Evolutionary conservation across 2,329 filamentous ascomycete species (phyloP).

Genomic region (Pyrenochaeta sp.): DNA sequence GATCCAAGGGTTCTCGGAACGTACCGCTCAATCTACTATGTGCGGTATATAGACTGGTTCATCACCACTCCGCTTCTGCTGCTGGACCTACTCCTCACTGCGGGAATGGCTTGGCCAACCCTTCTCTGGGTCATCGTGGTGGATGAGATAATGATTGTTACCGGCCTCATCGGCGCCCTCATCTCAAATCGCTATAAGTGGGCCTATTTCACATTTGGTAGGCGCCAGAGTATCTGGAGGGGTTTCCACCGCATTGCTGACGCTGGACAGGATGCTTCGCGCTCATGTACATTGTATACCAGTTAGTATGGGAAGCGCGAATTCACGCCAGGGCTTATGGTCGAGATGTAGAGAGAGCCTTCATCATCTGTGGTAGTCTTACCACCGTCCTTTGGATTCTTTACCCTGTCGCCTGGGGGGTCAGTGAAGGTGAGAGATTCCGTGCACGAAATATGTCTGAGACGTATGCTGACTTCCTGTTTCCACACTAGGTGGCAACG

Average conservation of each 20-base stretch:
- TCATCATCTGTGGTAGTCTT: conserved; percentile 64
- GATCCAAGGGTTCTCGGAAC: conserved; percentile 57
- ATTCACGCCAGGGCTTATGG: conserved; percentile 65
- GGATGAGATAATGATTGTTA: conserved; percentile 73
- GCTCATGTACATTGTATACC: conserved; percentile 68
- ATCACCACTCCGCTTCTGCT: conserved; percentile 72
- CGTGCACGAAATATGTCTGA: too few relatives aligned
- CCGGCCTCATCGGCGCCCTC: conserved; percentile 71
- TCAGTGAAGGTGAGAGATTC: conserved; percentile 55
- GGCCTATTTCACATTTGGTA: conserved; percentile 42
- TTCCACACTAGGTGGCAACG: conserved; percentile 59
- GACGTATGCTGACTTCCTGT: background rate
- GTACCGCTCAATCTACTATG: conserved; percentile 72
- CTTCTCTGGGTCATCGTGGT: conserved; percentile 69
- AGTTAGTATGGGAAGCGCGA: conserved; percentile 65
- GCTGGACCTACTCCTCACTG: conserved; percentile 69
- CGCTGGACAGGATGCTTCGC: conserved; percentile 45
- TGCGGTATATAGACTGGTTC: conserved; percentile 71
- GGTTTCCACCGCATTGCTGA: background rate
- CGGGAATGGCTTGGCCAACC: conserved; percentile 70
- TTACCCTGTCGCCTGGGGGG: conserved; percentile 69
- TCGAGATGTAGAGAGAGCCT: conserved; percentile 61
- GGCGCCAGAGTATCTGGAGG: background rate
- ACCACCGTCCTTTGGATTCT: conserved; percentile 70
- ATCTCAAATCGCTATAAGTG: conserved; percentile 71